Evolutionary conservation across 2,329 filamentous ascomycete species (phyloP), one percentile per base, ranked within the genome.

Genomic region (Celoporthe dispersa): DNA sequence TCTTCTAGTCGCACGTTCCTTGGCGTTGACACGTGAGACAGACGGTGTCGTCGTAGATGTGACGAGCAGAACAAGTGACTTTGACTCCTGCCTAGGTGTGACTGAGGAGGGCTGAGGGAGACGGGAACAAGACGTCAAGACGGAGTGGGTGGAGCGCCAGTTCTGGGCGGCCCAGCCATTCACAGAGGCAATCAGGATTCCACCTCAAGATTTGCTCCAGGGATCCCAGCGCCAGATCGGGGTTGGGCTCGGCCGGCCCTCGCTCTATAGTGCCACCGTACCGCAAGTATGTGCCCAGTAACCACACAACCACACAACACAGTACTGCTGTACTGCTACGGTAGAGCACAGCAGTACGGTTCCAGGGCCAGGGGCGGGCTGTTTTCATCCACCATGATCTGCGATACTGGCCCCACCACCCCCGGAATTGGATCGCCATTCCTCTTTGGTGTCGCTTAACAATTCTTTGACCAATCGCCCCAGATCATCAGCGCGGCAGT

Each of bases 11-110:
- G 57, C 19, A 60, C 57, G 31, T n/a, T 60, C 57, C 57, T 60
- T 60, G 33, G 19, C 57, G 57, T 60, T 59, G 19, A 60, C 57
- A 60, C 57, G 57, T 60, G 57, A 60, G 57, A 60, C 57, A 57
- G 14, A 16, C 33, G 57, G 57, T 60, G 57, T 35, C 33, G 57
- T 60, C 57, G 57, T 37, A 33, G 55, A 59, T n/a, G 53, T 57
- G 53, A n/a, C 22, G 48, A 53, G 48, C 48, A 53, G 22, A 25
- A 53, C 48, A 31, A 55, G 12, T 7, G 22, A 9, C 22, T n/a
- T n/a, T n/a, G 48, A 9, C 19, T 51, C 22, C 48, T 25, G 22
- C 48, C 16, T 48, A 22, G 19, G 53, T 4, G 28, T 5, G 19
- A 28, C 11, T 14, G 55, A 19, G 16, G 31, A 33, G 16, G 55